Evolutionary conservation across 2,329 filamentous ascomycete genomes (phyloP), one percentile per base, ranked within the genome.

Genomic region (Bipolaris cookei): DNA sequence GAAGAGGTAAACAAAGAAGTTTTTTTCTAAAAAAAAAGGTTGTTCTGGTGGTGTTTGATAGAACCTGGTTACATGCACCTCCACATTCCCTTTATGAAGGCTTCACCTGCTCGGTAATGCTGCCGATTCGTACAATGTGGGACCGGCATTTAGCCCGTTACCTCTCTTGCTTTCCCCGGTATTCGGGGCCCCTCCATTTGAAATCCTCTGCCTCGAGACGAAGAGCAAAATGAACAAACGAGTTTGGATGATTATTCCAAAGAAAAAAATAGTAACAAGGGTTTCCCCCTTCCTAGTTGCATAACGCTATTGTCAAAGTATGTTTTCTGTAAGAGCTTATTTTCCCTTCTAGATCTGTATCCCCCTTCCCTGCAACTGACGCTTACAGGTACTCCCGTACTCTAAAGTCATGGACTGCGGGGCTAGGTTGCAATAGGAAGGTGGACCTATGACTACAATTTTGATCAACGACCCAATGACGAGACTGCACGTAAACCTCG

Each of bases 61-160:
- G 30, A 16, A 16, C 14, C 30, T 23, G 2, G 8, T 23, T 6
- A 13, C 13, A 18, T 6, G 3, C 13, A 28, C 41, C n/a, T 7
- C 23, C n/a, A 28, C 10, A 16, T 30, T 44, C n/a, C 38, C 25
- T 51, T 57, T 57, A 43, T 48, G 30, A 28, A 20, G 30, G 10
- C 16, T 46, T 51, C 18, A 30, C 34, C 28, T 18, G 20, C 21
- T 62, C 63, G 63, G 63, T 52, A 52, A 44, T 50, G 53, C 52
- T 28, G 48, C 61, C 63, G 54, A 57, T 23, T 18, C 38, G 6
- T 41, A 28, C 44, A 38, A 54, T 42, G 59, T 57, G 59, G 55
- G 58, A 59, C 43, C 61, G 61, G 61, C 56, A 51, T 46, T 41
- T 53, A 49, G 39, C 51, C 61, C 61, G 54, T 53, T 39, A 20